phyloP scores from a whole-genome alignment of 768 basidiomycete species.

The Serendipita vermifera region DNA sequence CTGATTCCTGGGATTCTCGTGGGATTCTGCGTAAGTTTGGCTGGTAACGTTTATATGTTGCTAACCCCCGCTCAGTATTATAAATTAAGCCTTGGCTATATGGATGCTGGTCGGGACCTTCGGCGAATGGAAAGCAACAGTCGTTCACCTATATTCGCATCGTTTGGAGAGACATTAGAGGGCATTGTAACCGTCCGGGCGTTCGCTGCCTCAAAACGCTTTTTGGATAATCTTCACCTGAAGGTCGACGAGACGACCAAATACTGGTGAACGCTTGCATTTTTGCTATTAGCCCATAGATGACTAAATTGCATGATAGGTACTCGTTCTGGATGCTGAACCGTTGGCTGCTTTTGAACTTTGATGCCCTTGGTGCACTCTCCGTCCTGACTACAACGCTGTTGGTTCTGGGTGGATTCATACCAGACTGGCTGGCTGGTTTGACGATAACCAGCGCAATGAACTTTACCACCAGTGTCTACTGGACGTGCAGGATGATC shows the following conservation, averaged over 20 bases:
- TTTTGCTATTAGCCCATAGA: too few species aligned
- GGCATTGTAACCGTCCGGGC: slow-evolving; percentile 83
- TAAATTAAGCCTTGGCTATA: slow-evolving; percentile 15
- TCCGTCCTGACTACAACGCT: slow-evolving; percentile 65
- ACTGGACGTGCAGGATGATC: slow-evolving; percentile 29
- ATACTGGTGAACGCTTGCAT: too few species aligned
- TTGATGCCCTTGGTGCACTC: slow-evolving; percentile 62
- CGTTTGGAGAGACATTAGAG: slow-evolving; percentile 36
- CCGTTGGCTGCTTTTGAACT: slow-evolving; percentile 71
- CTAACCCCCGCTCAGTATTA: background rate
- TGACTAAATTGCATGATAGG: too few species aligned
- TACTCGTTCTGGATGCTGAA: slow-evolving; percentile 76
- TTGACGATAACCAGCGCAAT: slow-evolving; percentile 60
- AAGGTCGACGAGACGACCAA: slow-evolving; percentile 71
- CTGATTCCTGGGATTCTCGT: slow-evolving; percentile 65
- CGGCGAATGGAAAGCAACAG: slow-evolving; percentile 86
- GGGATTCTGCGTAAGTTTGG: slow-evolving; percentile 36
- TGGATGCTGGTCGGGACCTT: slow-evolving; percentile 71
- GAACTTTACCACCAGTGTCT: slow-evolving; percentile 36
- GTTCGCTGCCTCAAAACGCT: slow-evolving; percentile 67
- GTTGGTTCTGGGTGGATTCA: slow-evolving; percentile 48
- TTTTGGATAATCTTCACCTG: slow-evolving; percentile 57
- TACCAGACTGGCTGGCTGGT: slow-evolving; percentile 33
- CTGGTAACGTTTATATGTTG: too few species aligned
- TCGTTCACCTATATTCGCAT: slow-evolving; percentile 71